These are phyloP conservation scores for Candida koratica DNA, from an alignment of 805 yeast species.

Conservation along the genomic window DNA sequence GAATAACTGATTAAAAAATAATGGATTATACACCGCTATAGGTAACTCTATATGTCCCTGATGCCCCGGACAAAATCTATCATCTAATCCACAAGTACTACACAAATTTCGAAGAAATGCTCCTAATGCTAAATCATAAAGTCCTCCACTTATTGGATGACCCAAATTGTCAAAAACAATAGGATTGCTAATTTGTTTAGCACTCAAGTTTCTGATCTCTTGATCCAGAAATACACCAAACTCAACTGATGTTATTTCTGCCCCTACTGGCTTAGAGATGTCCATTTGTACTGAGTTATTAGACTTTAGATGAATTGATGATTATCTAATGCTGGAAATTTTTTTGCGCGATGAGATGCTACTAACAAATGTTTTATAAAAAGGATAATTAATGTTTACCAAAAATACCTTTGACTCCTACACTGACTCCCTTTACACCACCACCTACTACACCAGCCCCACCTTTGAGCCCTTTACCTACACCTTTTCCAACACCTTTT, in stretches of 20 bases:
- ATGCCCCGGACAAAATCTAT: conserved; percentile 94
- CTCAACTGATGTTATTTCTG: conserved; percentile 88
- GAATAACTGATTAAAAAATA: conserved; percentile 89
- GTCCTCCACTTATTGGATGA: conserved; percentile 90
- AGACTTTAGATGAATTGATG: too few relatives aligned
- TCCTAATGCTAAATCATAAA: conserved; percentile 92
- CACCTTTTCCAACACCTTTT: conserved; percentile 41
- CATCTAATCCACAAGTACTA: conserved; percentile 94
- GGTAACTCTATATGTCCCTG: conserved; percentile 98
- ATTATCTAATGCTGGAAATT: too few relatives aligned
- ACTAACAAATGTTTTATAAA: too few relatives aligned
- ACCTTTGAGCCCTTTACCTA: conserved; percentile 31
- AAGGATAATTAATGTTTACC: conserved; percentile 19
- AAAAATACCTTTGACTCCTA: conserved; percentile 35
- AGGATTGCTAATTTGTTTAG: conserved; percentile 93
- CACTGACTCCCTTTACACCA: conserved; percentile 26
- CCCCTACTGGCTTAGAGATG: conserved; percentile 93
- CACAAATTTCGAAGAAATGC: conserved; percentile 87
- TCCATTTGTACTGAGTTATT: too few relatives aligned
- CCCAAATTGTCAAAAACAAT: conserved; percentile 94
- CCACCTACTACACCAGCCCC: conserved; percentile 21
- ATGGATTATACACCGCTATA: conserved; percentile 89
- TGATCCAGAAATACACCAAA: conserved; percentile 78
- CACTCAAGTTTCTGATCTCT: conserved; percentile 83
- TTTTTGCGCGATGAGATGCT: too few relatives aligned